Evolutionary conservation across 2,329 filamentous ascomycete genomes (phyloP), one percentile per base, ranked within the genome.

Genomic region (Fusarium udum): DNA sequence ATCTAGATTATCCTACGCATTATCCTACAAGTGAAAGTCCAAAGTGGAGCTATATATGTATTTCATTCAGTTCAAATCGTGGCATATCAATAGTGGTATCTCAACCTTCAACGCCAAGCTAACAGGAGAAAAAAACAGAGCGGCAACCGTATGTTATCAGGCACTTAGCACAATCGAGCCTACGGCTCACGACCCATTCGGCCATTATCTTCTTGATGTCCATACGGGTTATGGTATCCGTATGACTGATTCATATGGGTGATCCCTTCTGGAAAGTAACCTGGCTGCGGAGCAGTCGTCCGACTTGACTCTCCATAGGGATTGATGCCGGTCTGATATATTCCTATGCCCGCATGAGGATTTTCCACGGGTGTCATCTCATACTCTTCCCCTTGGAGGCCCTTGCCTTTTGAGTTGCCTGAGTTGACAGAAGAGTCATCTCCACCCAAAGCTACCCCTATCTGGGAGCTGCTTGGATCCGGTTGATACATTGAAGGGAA

Each of bases 71-170:
- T 49, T 48, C 22, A 26, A 67, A 28, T 59, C 66, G 39, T 66
- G 26, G 28, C 51, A 49, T 48, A 61, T 68, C 46, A 69, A 51
- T 32, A 61, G 58, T 71, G 67, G 69, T 71, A 72, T 72, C 43
- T 51, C 49, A 56, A 46, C 59, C 59, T 34, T 60, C 48, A 71
- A 72, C 70, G 69, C 70, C 68, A 46, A 58, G 60, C 70, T 69
- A 55, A 56, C 26, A 45, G 42, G 57, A 61, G 26, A 24, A 37
- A 71, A 46, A 22, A 39, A 31, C 26, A n/a, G 34, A 52, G 43
- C 24, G 49, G 36, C 45, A 37, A 14, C 24, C 24, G 26, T 26
- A 43, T 67, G 24, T 42, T 20, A 18, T 36, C 26, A 39, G 24
- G 16, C 31, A 18, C 48, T 22, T 18, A 58, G 26, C 16, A 37